phyloP scores from a whole-genome alignment of 495 filamentous ascomycete species.

The Amphirosellinia nigrospora region DNA sequence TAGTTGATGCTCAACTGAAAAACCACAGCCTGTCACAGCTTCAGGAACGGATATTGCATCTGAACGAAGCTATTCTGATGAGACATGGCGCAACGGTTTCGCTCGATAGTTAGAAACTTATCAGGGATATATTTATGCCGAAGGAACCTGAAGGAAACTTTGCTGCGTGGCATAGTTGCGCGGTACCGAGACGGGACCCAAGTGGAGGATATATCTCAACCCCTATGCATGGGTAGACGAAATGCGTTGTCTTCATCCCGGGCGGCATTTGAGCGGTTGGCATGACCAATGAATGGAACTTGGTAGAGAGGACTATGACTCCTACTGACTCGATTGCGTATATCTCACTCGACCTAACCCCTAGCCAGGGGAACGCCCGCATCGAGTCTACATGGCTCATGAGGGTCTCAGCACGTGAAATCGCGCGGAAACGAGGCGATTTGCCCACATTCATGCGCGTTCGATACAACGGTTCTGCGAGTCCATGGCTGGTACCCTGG shows the following conservation, averaged over 20 bases:
- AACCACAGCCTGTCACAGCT: not conserved
- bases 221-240: slow-evolving; percentile 1
- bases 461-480: slow-evolving; percentile 14
- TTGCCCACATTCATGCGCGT: not conserved
- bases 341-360: not conserved
- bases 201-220: slow-evolving; percentile 33
- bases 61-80: not conserved
- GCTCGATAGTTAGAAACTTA: slow-evolving; percentile 18
- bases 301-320: slow-evolving; percentile 8
- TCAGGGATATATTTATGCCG: slow-evolving; percentile 25
- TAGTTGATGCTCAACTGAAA: slow-evolving; percentile 2
- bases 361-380: not conserved
- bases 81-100: slow-evolving; percentile 14
- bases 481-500: slow-evolving; percentile 2
- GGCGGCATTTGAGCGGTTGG: not conserved
- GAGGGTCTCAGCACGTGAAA: not conserved
- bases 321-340: slow-evolving; percentile 1
- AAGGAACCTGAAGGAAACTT: not conserved
- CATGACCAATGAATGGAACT: slow-evolving; percentile 2
- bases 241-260: not conserved
- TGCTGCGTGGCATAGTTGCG: slow-evolving; percentile 27
- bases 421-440: not conserved
- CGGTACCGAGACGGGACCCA: slow-evolving; percentile 15
- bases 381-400: slow-evolving; percentile 2
- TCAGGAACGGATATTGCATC: not conserved